phyloP scores from a whole-genome alignment of 306 rosid genomes.

The Dalbergia oliveri region DNA sequence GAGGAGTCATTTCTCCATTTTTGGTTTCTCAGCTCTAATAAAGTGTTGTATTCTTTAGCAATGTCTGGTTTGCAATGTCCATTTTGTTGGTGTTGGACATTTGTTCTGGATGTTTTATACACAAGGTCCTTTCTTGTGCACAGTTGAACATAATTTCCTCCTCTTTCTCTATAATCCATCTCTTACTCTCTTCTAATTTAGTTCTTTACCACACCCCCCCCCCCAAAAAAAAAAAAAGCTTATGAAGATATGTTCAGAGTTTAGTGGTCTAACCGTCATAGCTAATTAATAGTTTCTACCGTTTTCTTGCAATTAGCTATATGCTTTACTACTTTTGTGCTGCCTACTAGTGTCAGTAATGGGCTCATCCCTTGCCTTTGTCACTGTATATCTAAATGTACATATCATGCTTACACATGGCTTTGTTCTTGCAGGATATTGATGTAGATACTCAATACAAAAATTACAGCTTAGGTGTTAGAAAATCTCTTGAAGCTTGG shows the following conservation, averaged over 20 bases:
- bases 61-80: not conserved
- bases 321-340: conserved; percentile 20
- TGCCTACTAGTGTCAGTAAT: conserved; percentile 14
- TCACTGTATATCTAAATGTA: not conserved
- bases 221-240: not conserved
- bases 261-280: not conserved
- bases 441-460: conserved; percentile 75
- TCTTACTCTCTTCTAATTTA: conserved; percentile 3
- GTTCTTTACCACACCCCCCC: not conserved
- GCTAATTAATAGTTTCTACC: conserved; percentile 12
- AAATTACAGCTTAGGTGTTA: conserved; percentile 67
- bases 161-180: conserved; percentile 22
- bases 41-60: conserved; percentile 19
- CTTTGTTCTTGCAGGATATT: conserved; percentile 66
- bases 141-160: conserved; percentile 12
- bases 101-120: not conserved
- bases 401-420: conserved; percentile 33
- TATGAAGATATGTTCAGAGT: not conserved
- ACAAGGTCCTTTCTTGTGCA: not conserved
- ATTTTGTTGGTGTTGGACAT: not conserved
- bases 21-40: conserved; percentile 19
- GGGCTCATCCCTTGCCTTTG: not conserved
- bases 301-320: conserved; percentile 16
- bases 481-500: conserved; percentile 95
- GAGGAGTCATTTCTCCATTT: not conserved